Conservation (phyloP, 2,329 filamentous ascomycete genomes). For the Tolypocladium tundrense region DNA sequence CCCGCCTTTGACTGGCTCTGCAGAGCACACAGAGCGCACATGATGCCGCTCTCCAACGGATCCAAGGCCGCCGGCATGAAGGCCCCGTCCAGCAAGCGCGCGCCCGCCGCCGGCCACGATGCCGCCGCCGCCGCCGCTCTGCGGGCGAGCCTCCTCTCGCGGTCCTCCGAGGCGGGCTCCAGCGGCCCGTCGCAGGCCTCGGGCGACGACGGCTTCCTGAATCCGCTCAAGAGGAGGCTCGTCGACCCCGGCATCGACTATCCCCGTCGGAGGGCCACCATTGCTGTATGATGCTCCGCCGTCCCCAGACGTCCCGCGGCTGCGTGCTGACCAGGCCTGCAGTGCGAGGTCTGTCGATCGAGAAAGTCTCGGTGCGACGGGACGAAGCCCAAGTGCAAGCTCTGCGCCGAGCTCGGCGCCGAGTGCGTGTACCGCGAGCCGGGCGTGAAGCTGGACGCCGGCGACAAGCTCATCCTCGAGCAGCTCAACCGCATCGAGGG, state of each 20-base stretch:
- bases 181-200: conserved; percentile 35
- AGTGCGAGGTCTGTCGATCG: conserved; percentile 76
- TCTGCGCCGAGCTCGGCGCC: conserved; percentile 71
- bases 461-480: conserved; percentile 77
- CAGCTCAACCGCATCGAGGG: conserved; percentile 68
- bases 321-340: neutral
- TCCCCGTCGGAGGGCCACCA: conserved; percentile 53
- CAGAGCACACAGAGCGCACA: too few species aligned
- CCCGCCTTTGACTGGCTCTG: too few species aligned
- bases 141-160: conserved; percentile 44
- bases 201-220: conserved; percentile 42
- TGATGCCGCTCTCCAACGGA: neutral
- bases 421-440: conserved; percentile 80
- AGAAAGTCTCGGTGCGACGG: conserved; percentile 73
- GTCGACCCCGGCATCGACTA: conserved; percentile 54
- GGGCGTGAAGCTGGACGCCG: conserved; percentile 77
- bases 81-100: conserved; percentile 24
- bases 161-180: conserved; percentile 38
- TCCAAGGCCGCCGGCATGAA: neutral
- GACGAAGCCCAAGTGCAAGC: conserved; percentile 71
- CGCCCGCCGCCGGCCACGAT: conserved; percentile 38
- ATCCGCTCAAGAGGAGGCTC: conserved; percentile 51
- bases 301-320: neutral
- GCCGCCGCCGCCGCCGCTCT: conserved; percentile 42
- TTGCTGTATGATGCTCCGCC: conserved; percentile 37